Evolutionary conservation across 192 early-diverging fungal species (phyloP).

Genomic region (Umbelopsis vinacea): DNA sequence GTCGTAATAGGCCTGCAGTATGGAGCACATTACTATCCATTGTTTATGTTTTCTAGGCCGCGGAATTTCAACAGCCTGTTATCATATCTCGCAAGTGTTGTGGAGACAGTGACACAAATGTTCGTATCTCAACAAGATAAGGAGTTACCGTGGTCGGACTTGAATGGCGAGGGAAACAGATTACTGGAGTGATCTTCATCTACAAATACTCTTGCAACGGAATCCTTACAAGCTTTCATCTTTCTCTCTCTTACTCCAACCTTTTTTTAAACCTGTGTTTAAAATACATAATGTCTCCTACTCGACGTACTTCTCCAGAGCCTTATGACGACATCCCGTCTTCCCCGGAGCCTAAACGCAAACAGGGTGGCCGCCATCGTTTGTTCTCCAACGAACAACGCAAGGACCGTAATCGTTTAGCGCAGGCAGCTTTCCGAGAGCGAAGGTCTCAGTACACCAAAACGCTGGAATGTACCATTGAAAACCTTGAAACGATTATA

Average conservation of each 20-base stretch:
- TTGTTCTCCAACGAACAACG: slow-evolving; percentile 24
- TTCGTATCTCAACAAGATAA: too few species aligned
- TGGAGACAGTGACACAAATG: too few species aligned
- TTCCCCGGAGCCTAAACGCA: not conserved
- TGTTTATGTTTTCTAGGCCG: too few species aligned
- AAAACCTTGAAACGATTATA: not conserved
- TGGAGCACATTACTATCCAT: too few species aligned
- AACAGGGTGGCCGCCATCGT: slow-evolving; percentile 24
- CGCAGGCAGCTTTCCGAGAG: slow-evolving; percentile 28
- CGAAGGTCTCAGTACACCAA: slow-evolving; percentile 20
- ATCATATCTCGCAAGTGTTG: too few species aligned
- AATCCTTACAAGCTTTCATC: not conserved
- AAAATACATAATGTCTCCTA: not conserved
- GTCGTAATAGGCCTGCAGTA: too few species aligned
- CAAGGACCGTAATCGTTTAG: slow-evolving; percentile 26
- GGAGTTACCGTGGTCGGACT: too few species aligned
- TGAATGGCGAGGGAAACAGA: too few species aligned
- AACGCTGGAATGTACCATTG: slow-evolving; percentile 10
- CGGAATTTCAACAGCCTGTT: too few species aligned
- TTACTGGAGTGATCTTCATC: too few species aligned
- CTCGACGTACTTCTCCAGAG: not conserved
- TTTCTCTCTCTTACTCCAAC: not conserved
- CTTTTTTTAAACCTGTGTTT: not conserved
- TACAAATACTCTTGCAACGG: too few species aligned
- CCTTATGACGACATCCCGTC: not conserved